These are phyloP conservation scores for Limnomonas spitsbergensis DNA, from an alignment of 139 green algal species.

Conservation along the genomic window DNA sequence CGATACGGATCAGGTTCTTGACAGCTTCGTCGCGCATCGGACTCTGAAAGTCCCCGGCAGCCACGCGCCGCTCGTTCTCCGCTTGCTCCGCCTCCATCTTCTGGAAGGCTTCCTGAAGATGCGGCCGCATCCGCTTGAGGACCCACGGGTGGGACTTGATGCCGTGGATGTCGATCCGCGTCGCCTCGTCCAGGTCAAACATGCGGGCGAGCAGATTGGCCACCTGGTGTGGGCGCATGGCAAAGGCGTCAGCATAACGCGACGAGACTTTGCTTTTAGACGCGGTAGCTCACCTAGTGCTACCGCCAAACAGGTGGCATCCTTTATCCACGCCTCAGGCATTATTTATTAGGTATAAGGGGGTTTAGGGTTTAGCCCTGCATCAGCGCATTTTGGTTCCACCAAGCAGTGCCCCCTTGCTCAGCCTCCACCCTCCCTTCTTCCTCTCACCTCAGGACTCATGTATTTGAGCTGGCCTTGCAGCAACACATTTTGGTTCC, in stretches of 20 bases:
- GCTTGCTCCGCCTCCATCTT: background rate
- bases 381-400: too few relatives aligned
- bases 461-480: slow-evolving; percentile 27
- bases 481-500: slow-evolving; percentile 23
- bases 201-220: background rate
- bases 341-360: too few relatives aligned
- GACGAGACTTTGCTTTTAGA: slow-evolving; percentile 18
- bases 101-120: background rate
- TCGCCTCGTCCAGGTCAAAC: slow-evolving; percentile 6
- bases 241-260: too few relatives aligned
- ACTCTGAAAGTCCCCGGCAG: background rate
- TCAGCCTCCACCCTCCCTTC: too few relatives aligned
- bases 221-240: background rate
- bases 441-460: slow-evolving; percentile 23
- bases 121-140: background rate
- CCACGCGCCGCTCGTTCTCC: background rate
- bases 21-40: background rate
- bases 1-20: background rate
- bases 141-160: background rate
- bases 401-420: too few relatives aligned
- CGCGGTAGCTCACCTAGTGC: slow-evolving; percentile 10
- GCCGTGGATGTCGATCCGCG: background rate
- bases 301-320: too few relatives aligned
- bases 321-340: too few relatives aligned
- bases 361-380: too few relatives aligned